A percentile compares a stretch with the other conserved stretches of the same genome.
These are phyloP conservation scores for Phytopythium aichiense DNA, from an alignment of 352 stramenopile genomes.

Conservation along the genomic window DNA sequence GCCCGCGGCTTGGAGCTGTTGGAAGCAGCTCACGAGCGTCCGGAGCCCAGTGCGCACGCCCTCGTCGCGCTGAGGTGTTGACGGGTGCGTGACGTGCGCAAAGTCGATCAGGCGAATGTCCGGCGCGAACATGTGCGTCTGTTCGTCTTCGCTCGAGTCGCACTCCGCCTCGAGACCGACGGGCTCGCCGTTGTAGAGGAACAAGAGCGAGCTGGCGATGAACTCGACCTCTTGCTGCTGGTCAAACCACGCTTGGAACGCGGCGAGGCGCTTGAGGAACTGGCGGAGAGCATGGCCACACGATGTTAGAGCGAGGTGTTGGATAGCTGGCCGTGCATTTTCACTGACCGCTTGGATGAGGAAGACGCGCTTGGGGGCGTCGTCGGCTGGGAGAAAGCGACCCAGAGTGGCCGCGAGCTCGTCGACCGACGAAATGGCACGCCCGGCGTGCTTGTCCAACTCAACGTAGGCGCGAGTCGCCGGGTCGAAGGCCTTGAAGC, in stretches of 20 bases:
- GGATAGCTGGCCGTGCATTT: not conserved
- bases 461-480: slow-evolving; percentile 53
- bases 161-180: not conserved
- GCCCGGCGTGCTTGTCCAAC: slow-evolving; percentile 88
- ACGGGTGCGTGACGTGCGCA: slow-evolving; percentile 48
- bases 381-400: slow-evolving; percentile 68
- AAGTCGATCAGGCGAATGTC: slow-evolving; percentile 87
- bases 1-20: slow-evolving; percentile 23
- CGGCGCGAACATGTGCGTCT: slow-evolving; percentile 7
- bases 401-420: slow-evolving; percentile 65
- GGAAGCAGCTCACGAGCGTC: slow-evolving; percentile 52
- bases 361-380: slow-evolving; percentile 19
- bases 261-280: slow-evolving; percentile 64
- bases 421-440: slow-evolving; percentile 44
- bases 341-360: slow-evolving; percentile 42
- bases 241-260: slow-evolving; percentile 72
- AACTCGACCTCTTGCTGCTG: slow-evolving; percentile 84
- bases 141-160: slow-evolving; percentile 21
- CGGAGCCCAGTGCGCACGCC: slow-evolving; percentile 53
- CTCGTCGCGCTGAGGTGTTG: slow-evolving; percentile 33
- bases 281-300: slow-evolving; percentile 8
- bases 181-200: slow-evolving; percentile 88
- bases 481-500: slow-evolving; percentile 87
- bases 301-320: not conserved
- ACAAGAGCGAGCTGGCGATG: slow-evolving; percentile 93